Percentiles rank a stretch among this genome's conserved stretches.
Conservation (phyloP, 164 flowering plant species). For the Brasenia schreberi region DNA sequence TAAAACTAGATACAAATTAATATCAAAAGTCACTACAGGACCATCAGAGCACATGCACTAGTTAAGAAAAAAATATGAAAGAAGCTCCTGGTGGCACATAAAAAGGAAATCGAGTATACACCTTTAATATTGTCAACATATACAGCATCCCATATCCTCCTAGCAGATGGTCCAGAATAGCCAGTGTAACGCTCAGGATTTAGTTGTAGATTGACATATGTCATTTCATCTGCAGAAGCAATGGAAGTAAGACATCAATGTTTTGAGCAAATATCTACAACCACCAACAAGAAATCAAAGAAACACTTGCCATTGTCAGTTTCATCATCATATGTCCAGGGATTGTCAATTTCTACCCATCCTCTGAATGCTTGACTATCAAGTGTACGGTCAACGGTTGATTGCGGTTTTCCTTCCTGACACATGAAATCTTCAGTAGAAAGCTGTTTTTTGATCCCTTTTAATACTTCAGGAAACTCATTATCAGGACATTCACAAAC, state of each 20-base stretch:
- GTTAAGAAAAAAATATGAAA: not conserved
- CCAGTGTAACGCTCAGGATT: conserved; percentile 96
- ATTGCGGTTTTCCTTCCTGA: conserved; percentile 88
- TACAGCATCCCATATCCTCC: conserved; percentile 94
- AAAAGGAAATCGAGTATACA: not conserved
- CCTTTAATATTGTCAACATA: conserved; percentile 55
- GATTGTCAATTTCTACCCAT: conserved; percentile 84
- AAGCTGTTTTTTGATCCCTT: conserved; percentile 38
- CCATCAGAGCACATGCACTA: not conserved
- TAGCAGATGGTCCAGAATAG: conserved; percentile 81
- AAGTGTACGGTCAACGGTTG: conserved; percentile 82
- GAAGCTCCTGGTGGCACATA: not conserved
- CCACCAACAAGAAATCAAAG: not conserved
- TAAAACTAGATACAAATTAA: too few species aligned
- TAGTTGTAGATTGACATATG: conserved; percentile 86
- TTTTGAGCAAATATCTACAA: not conserved
- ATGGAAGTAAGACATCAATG: not conserved
- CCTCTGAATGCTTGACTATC: conserved; percentile 84
- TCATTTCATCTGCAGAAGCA: conserved; percentile 66
- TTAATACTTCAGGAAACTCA: conserved; percentile 87
- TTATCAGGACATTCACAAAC: conserved; percentile 95
- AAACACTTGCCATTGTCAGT: conserved; percentile 65
- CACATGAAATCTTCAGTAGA: conserved; percentile 57
- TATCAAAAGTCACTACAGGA: too few species aligned
- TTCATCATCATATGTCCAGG: conserved; percentile 97